phyloP scores from a whole-genome alignment of 805 yeast species.

The Spathaspora sp. region DNA sequence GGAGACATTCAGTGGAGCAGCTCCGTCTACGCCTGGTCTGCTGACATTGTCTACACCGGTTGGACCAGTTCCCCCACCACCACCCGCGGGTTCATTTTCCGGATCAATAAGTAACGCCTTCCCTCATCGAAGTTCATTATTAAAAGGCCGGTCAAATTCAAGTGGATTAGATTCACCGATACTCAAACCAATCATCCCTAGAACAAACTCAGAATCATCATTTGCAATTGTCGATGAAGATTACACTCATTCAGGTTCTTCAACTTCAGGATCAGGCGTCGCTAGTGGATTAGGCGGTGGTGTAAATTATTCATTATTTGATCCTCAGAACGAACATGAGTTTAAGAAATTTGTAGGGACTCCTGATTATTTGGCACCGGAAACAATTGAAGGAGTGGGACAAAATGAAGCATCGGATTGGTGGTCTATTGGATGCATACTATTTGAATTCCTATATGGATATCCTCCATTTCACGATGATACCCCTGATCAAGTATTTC shows the following conservation, averaged over 20 bases:
- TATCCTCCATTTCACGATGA: conserved; percentile 91
- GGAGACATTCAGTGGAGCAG: conserved; percentile 3
- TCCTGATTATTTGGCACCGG: conserved; percentile 97
- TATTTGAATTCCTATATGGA: conserved; percentile 89
- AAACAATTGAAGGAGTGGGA: conserved; percentile 79
- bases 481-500: conserved; percentile 77
- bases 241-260: conserved; percentile 16
- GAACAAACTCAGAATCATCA: conserved; percentile 55
- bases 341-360: conserved; percentile 85
- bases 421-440: conserved; percentile 98
- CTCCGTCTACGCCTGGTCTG: not conserved
- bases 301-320: conserved; percentile 58
- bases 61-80: not conserved
- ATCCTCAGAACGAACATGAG: conserved; percentile 53
- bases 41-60: not conserved
- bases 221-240: conserved; percentile 55
- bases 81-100: not conserved
- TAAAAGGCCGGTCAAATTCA: conserved; percentile 27
- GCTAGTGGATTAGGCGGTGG: not conserved
- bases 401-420: conserved; percentile 90
- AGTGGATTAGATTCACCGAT: conserved; percentile 47
- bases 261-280: not conserved
- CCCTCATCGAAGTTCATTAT: not conserved
- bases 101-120: not conserved
- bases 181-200: conserved; percentile 43